phyloP scores from a whole-genome alignment of 306 rosid species.

The Vachellia collinsii region DNA sequence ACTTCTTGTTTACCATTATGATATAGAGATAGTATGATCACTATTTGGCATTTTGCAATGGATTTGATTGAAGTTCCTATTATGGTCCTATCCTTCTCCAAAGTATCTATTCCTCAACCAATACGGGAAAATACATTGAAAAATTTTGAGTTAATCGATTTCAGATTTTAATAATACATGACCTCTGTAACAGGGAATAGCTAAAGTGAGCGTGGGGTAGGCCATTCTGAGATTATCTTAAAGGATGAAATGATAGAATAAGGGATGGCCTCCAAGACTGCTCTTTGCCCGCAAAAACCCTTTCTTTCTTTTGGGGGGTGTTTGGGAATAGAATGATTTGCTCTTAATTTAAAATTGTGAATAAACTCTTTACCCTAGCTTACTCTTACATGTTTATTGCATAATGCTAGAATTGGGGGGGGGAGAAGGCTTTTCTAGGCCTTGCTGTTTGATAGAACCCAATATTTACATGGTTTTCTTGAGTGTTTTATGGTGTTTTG shows the following conservation, averaged over 20 bases:
- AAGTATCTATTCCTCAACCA: conserved; percentile 16
- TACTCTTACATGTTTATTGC: too few species aligned
- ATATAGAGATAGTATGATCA: neutral
- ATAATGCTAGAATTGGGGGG: too few species aligned
- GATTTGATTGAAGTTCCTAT: neutral
- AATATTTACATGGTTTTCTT: too few species aligned
- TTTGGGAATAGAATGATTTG: neutral
- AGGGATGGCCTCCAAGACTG: neutral
- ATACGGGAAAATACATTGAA: conserved; percentile 20
- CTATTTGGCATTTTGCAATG: conserved; percentile 18
- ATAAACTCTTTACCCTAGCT: neutral
- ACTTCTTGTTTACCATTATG: neutral
- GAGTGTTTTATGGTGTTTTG: too few species aligned
- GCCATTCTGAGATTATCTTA: neutral
- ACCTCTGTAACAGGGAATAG: neutral
- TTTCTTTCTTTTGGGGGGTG: neutral
- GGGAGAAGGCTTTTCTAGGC: too few species aligned
- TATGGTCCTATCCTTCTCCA: neutral
- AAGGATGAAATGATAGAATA: neutral
- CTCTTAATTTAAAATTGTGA: too few species aligned
- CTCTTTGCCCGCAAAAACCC: neutral
- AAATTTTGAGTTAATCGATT: neutral
- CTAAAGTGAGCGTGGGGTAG: neutral
- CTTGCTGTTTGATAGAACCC: too few species aligned
- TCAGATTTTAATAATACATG: neutral